phyloP scores from a whole-genome alignment of 208 protist genomes.

The Herpetomonas muscarum region DNA sequence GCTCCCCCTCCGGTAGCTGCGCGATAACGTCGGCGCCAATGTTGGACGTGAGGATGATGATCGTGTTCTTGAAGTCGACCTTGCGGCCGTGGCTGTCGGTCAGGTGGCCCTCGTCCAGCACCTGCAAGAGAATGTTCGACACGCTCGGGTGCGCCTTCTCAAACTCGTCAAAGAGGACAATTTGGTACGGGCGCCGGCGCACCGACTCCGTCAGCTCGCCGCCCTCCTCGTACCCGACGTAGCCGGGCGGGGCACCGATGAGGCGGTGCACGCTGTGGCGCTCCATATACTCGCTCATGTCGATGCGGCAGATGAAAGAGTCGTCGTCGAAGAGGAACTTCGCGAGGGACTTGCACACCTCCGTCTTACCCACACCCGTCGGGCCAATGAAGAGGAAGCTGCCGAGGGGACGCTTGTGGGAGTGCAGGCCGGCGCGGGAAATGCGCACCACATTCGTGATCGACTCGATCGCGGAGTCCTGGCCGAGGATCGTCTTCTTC shows the following conservation, averaged over 20 bases:
- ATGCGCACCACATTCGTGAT: conserved; percentile 96
- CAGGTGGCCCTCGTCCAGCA: conserved; percentile 98
- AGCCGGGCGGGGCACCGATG: conserved; percentile 98
- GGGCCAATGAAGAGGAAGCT: conserved; percentile 97
- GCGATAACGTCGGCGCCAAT: conserved; percentile 90
- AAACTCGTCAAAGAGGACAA: conserved; percentile 99
- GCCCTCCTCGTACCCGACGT: conserved; percentile 98
- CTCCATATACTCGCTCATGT: conserved; percentile 99
- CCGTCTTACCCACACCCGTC: conserved; percentile 96
- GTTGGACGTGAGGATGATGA: conserved; percentile 98
- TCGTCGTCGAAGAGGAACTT: conserved; percentile 97
- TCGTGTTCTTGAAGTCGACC: conserved; percentile 98
- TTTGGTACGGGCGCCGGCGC: conserved; percentile 95
- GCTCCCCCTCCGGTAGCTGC: conserved; percentile 50
- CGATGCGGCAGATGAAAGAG: conserved; percentile 95
- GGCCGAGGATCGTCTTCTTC: conserved; percentile 92
- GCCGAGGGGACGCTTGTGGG: conserved; percentile 88
- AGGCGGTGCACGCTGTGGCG: conserved; percentile 93
- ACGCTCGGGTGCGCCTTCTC: conserved; percentile 99
- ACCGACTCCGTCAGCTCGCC: conserved; percentile 98
- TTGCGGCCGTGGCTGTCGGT: conserved; percentile 96
- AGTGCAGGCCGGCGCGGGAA: conserved; percentile 91
- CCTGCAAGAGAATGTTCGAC: conserved; percentile 97
- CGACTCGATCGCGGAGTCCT: conserved; percentile 94
- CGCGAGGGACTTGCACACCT: conserved; percentile 95